A percentile compares a stretch with the other conserved stretches of the same genome.
These are phyloP conservation scores for Setaria viridis DNA, from an alignment of 202 grass and related monocot genomes.

Conservation along the genomic window DNA sequence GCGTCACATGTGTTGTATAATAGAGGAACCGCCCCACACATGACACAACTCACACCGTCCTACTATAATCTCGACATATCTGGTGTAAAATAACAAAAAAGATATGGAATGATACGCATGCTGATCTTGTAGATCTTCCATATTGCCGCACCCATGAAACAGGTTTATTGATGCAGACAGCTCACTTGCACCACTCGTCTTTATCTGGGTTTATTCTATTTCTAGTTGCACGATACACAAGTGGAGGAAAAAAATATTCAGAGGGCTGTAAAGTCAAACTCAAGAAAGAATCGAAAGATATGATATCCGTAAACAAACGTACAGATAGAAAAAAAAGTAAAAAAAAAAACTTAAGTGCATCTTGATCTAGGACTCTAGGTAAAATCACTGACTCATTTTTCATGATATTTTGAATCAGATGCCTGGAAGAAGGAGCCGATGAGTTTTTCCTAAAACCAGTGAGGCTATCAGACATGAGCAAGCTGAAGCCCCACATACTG, in stretches of 20 bases:
- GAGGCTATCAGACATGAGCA: slow-evolving; percentile 71
- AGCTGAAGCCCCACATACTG: slow-evolving; percentile 68
- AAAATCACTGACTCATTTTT: background rate
- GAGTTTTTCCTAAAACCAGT: slow-evolving; percentile 92
- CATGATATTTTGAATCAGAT: slow-evolving; percentile 55
- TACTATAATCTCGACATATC: slow-evolving; percentile 31
- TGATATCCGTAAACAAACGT: background rate
- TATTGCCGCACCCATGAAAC: slow-evolving; percentile 30
- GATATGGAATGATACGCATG: slow-evolving; percentile 43
- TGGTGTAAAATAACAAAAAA: slow-evolving; percentile 17
- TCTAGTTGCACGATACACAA: background rate
- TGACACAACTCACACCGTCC: slow-evolving; percentile 18
- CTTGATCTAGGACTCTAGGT: background rate
- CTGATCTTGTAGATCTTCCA: slow-evolving; percentile 40
- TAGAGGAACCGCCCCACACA: slow-evolving; percentile 32
- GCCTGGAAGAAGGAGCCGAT: slow-evolving; percentile 85
- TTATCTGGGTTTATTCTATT: slow-evolving; percentile 34
- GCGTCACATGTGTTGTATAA: slow-evolving; percentile 39
- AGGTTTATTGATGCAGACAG: slow-evolving; percentile 37
- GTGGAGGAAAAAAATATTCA: background rate
- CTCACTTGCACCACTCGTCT: slow-evolving; percentile 29
- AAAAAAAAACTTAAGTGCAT: background rate
- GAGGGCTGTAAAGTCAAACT: slow-evolving; percentile 20
- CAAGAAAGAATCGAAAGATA: slow-evolving; percentile 30
- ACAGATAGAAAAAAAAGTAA: background rate